These are phyloP conservation scores for Ochromonadaceae sp. DNA, from an alignment of 352 stramenopile species.

Conservation along the genomic window DNA sequence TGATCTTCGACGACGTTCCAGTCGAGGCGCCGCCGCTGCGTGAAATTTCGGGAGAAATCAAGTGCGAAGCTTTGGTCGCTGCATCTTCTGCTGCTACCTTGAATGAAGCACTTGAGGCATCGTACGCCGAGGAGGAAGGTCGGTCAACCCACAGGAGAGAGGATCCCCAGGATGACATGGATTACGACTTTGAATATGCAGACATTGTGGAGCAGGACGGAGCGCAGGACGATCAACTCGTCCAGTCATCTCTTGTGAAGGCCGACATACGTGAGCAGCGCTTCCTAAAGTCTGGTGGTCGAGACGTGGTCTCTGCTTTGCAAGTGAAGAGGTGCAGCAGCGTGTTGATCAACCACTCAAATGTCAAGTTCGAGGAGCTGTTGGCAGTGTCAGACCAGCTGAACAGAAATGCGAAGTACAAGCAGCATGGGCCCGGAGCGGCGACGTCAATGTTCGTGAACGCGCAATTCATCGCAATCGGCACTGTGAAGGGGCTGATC, in stretches of 20 bases:
- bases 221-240: not conserved
- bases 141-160: no score
- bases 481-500: constrained; percentile 67
- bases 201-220: not conserved
- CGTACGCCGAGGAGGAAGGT: no score
- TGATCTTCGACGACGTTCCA: not conserved
- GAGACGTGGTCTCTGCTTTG: not conserved
- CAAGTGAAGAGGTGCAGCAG: not conserved
- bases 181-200: no score
- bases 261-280: not conserved
- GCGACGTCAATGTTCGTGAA: constrained; percentile 64
- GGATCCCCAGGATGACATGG: no score
- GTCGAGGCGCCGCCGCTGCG: not conserved
- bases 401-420: constrained; percentile 68
- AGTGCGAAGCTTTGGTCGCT: not conserved
- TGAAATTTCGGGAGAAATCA: no score
- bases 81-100: not conserved
- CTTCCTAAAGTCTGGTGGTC: no score
- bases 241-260: not conserved
- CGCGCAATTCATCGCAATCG: constrained; percentile 72
- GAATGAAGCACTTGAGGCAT: not conserved
- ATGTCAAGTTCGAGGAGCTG: constrained; percentile 66
- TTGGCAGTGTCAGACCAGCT: constrained; percentile 63
- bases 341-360: no score
- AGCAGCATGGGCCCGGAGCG: constrained; percentile 59